Base-by-base conservation (phyloP, 2,329 filamentous ascomycete species). In the Ophiostoma montium region DNA sequence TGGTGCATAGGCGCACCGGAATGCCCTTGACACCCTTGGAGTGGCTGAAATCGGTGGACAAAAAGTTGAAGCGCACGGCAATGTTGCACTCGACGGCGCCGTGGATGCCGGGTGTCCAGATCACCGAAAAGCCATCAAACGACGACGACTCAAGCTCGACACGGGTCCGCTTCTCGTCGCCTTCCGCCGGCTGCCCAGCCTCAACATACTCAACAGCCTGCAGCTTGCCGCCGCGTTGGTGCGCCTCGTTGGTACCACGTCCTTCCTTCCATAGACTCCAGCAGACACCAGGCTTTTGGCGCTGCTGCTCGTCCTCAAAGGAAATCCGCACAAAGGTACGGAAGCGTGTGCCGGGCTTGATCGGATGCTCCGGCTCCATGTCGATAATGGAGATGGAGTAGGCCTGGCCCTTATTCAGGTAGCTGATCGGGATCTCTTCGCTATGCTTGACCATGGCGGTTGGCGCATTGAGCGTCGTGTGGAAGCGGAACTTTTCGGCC, bases 1-100 rank as follows among this genome's bases (percentile, higher is more conserved):
- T 96, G 13, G 89, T 81, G 63, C 90, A 96, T 0, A 96, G 74
- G 49, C 92, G 74, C 5, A 98, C 89, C 0, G 92, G 90, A 55
- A 96, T 95, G 33, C 92, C 92, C 66, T 96, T 98, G 45, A 98
- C 92, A 42, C 92, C 92, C 62, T 98, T 98, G 10, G 92, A 96
- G 61, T 96, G 92, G 63, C 90, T 96, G 62, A 96, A 98, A 62
- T 98, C 92, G 9, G 92, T 98, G 0, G 92, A 98, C 0, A 98
- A 72, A 61, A 98, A 98, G 67, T 98, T 98, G 72, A 96, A 98
- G 42, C 92, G 85, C 12, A 96, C 86, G 9, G 88, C 84, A 50
- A 98, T 79, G 45, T 80, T 85, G 63, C 88, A 92, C 58, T 95
- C 88, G 3, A 83, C 70, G 0, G 70, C 65, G 0, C 81, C 80